These are phyloP conservation scores for Macrocybe gigantea DNA, from an alignment of 768 basidiomycete species.

Conservation along the genomic window DNA sequence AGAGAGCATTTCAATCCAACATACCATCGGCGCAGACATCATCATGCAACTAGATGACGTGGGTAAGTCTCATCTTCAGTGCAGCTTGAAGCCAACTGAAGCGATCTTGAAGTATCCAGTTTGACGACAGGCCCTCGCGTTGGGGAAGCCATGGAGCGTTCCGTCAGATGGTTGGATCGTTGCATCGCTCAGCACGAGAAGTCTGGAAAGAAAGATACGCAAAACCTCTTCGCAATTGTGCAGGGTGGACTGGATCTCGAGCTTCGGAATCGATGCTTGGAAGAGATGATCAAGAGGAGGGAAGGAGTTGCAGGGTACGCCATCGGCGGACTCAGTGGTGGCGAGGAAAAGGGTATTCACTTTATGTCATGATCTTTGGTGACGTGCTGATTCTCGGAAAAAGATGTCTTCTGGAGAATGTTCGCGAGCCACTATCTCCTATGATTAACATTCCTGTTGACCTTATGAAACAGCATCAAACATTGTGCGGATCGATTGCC, in stretches of 20 bases:
- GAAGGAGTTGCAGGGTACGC: conserved; percentile 84
- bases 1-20: conserved; percentile 87
- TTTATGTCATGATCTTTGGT: neutral
- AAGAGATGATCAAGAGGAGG: conserved; percentile 75
- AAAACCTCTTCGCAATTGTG: conserved; percentile 90
- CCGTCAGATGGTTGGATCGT: conserved; percentile 85
- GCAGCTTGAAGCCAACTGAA: neutral
- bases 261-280: conserved; percentile 70
- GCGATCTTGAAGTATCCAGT: conserved; percentile 54
- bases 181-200: conserved; percentile 73
- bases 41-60: conserved; percentile 96
- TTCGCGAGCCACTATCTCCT: conserved; percentile 26
- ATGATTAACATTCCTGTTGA: neutral
- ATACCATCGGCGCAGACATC: conserved; percentile 87
- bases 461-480: conserved; percentile 48
- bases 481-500: conserved; percentile 80
- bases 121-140: conserved; percentile 78
- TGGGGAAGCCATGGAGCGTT: conserved; percentile 83
- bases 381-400: neutral
- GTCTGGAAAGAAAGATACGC: conserved; percentile 56
- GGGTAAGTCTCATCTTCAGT: conserved; percentile 38
- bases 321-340: conserved; percentile 86
- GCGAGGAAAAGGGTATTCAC: conserved; percentile 78
- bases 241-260: conserved; percentile 77
- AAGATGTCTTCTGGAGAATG: conserved; percentile 85